Percentiles rank a stretch among this genome's conserved stretches.
These are phyloP conservation scores for Calonectria fujianensis DNA, from an alignment of 2,329 filamentous ascomycete genomes.

Conservation along the genomic window DNA sequence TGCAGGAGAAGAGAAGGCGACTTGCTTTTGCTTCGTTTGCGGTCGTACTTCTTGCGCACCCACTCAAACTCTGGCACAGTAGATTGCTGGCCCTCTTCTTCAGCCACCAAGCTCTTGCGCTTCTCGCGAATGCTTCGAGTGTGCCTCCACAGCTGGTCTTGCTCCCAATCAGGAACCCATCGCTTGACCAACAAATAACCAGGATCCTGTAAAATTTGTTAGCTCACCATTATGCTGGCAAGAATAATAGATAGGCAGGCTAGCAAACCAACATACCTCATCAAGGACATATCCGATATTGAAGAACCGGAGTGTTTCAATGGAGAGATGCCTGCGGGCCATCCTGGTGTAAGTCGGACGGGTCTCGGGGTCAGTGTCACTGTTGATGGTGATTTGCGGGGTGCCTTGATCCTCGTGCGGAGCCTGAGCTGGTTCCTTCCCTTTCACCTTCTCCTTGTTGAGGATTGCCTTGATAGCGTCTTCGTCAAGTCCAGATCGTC, in stretches of 20 bases:
- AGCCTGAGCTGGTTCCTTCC: conserved; percentile 33
- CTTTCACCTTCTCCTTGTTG: conserved; percentile 62
- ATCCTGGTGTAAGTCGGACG: conserved; percentile 79
- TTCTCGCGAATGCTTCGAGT: conserved; percentile 78
- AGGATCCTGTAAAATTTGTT: conserved; percentile 72
- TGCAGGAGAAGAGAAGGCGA: conserved; percentile 75
- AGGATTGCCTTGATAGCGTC: conserved; percentile 76
- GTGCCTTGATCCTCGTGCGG: background rate
- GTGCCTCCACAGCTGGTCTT: conserved; percentile 83
- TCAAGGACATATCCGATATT: conserved; percentile 76
- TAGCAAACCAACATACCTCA: conserved; percentile 64
- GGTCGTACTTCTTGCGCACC: conserved; percentile 72
- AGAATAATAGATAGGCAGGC: background rate
- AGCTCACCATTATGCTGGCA: conserved; percentile 51
- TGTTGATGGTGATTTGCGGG: background rate
- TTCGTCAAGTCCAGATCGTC: conserved; percentile 75
- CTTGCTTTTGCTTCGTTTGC: conserved; percentile 74
- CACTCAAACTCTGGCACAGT: conserved; percentile 71
- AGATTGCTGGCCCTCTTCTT: conserved; percentile 65
- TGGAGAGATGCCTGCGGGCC: conserved; percentile 76
- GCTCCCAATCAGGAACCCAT: conserved; percentile 82
- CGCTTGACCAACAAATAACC: conserved; percentile 84
- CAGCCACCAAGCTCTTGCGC: conserved; percentile 68
- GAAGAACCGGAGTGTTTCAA: conserved; percentile 76
- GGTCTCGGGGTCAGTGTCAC: conserved; percentile 4